phyloP scores from a whole-genome alignment of 306 rosid species.

The Inga oerstediana region DNA sequence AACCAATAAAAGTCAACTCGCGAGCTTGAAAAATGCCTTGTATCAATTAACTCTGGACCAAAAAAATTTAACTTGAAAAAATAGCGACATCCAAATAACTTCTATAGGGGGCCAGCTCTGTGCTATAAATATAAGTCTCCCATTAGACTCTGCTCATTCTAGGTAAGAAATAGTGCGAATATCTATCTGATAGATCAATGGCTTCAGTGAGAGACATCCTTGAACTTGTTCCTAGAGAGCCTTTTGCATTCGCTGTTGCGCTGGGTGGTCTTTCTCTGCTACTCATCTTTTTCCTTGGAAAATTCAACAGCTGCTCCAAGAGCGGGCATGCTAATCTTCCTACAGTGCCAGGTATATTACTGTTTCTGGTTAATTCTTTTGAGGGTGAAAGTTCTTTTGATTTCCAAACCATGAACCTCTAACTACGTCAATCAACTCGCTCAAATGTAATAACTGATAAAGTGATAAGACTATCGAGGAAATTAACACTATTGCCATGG shows the following conservation, averaged over 20 bases:
- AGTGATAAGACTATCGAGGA: too few relatives aligned
- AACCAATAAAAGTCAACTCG: too few relatives aligned
- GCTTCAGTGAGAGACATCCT: background rate
- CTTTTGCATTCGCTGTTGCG: constrained; percentile 37
- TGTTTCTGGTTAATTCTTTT: background rate
- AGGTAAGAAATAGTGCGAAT: background rate
- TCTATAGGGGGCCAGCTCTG: background rate
- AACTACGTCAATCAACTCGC: background rate
- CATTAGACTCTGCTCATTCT: background rate
- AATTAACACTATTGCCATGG: background rate
- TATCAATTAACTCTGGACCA: too few relatives aligned
- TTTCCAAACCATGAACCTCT: background rate
- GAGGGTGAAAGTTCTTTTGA: background rate
- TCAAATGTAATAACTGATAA: background rate
- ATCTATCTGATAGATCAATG: background rate
- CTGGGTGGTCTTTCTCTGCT: constrained; percentile 55
- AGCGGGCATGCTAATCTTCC: constrained; percentile 49
- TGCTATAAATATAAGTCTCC: background rate
- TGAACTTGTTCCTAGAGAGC: constrained; percentile 30
- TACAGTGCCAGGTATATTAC: constrained; percentile 59
- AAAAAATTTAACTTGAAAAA: too few relatives aligned
- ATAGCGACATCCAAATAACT: background rate
- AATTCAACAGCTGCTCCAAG: constrained; percentile 3
- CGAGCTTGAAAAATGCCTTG: too few relatives aligned
- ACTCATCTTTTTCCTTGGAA: constrained; percentile 24